Conservation (phyloP, 2,329 filamentous ascomycete genomes). For the Colletotrichum sp. region DNA sequence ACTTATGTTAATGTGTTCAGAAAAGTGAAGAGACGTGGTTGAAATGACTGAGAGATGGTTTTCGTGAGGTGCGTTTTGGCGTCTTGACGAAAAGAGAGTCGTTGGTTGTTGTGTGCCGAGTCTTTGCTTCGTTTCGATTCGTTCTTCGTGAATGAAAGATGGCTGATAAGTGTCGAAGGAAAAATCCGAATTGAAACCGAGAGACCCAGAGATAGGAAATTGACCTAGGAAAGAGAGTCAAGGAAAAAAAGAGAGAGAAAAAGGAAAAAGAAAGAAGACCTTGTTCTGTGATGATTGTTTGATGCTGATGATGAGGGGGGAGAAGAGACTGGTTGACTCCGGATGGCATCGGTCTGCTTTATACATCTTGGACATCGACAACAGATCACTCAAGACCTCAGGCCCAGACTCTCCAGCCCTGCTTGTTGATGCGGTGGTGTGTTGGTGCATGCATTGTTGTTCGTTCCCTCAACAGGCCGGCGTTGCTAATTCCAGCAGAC, state of each 20-base stretch:
- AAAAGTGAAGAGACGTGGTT: background rate
- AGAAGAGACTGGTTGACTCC: background rate
- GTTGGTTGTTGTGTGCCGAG: background rate
- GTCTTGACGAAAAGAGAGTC: background rate
- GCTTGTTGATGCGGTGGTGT: background rate
- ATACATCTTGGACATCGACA: background rate
- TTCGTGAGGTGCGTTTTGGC: background rate
- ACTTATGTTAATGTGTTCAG: background rate
- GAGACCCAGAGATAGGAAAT: slow-evolving; percentile 24
- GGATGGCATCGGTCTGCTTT: background rate
- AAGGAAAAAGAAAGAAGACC: slow-evolving; percentile 25
- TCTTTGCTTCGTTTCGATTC: background rate
- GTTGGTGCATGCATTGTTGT: background rate
- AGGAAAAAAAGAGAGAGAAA: slow-evolving; percentile 25
- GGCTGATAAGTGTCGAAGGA: background rate
- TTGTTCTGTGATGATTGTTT: slow-evolving; percentile 20
- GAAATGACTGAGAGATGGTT: background rate
- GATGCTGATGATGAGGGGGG: background rate
- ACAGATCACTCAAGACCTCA: background rate
- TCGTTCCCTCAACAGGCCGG: background rate
- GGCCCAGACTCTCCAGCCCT: background rate
- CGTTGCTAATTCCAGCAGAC: slow-evolving; percentile 18
- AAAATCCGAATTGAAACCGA: slow-evolving; percentile 19
- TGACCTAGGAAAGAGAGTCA: slow-evolving; percentile 27
- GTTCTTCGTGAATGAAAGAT: background rate